Evolutionary conservation across 2,329 filamentous ascomycete species (phyloP).

Genomic region (Fusarium setosum): DNA sequence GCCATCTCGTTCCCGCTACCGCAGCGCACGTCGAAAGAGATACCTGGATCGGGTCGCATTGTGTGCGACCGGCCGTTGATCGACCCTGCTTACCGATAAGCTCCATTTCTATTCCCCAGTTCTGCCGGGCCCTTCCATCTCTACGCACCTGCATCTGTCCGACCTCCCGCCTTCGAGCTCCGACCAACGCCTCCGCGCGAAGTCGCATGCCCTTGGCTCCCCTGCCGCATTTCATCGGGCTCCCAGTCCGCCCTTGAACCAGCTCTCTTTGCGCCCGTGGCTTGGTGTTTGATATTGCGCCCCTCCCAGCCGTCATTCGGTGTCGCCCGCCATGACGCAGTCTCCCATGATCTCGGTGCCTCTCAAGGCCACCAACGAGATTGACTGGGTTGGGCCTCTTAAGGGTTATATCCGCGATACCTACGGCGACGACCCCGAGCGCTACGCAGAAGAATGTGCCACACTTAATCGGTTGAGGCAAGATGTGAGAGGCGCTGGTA

Average conservation of each 20-base stretch:
- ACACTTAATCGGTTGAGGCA: constrained; percentile 95
- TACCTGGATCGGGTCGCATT: constrained; percentile 47
- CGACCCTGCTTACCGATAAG: constrained; percentile 19
- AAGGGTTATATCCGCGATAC: constrained; percentile 94
- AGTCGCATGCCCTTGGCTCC: constrained; percentile 35
- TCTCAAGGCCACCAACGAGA: constrained; percentile 94
- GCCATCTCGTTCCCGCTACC: constrained; percentile 29
- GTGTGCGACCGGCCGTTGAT: constrained; percentile 41
- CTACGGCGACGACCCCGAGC: constrained; percentile 96
- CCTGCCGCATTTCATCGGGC: constrained; percentile 17
- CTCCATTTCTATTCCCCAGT: constrained; percentile 16
- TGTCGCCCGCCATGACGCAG: constrained; percentile 72
- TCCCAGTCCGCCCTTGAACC: constrained; percentile 26
- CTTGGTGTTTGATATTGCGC: constrained; percentile 3
- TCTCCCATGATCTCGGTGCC: constrained; percentile 96
- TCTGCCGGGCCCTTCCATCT: constrained; percentile 14
- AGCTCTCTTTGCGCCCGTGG: constrained; percentile 1
- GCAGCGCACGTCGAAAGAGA: constrained; percentile 30
- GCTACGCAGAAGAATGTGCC: constrained; percentile 94
- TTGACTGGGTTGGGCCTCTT: constrained; percentile 94
- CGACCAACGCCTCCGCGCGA: constrained; percentile 17
- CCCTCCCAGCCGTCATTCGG: not conserved
- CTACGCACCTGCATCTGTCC: constrained; percentile 26
- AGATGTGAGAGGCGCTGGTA: constrained; percentile 97
- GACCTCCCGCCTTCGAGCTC: constrained; percentile 23